These are phyloP conservation scores for Zelopaecilomyces penicillatus DNA, from an alignment of 2,329 filamentous ascomycete genomes.

Conservation along the genomic window DNA sequence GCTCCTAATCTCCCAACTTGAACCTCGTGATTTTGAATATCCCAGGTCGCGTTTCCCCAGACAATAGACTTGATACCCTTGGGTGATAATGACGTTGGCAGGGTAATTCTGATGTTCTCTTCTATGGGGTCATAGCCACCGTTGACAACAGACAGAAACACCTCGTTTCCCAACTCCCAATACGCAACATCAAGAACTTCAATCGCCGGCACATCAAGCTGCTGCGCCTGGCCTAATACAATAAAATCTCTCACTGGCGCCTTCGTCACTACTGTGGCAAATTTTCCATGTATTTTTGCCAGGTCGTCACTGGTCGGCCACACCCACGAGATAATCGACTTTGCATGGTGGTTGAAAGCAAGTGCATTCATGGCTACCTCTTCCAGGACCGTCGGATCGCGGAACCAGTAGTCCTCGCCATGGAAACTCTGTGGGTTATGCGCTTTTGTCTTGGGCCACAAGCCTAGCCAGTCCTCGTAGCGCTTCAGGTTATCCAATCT, in stretches of 20 bases:
- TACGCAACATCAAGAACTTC: slow-evolving; percentile 15
- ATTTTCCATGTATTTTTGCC: slow-evolving; percentile 28
- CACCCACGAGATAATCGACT: slow-evolving; percentile 36
- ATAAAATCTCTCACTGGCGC: slow-evolving; percentile 31
- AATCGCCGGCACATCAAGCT: slow-evolving; percentile 1
- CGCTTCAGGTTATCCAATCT: slow-evolving; percentile 30
- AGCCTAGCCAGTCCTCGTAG: slow-evolving; percentile 33
- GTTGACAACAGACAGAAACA: slow-evolving; percentile 17
- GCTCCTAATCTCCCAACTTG: slow-evolving; percentile 7
- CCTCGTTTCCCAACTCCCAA: slow-evolving; percentile 11
- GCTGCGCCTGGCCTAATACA: slow-evolving; percentile 21
- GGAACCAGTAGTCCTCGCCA: slow-evolving; percentile 39
- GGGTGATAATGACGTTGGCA: slow-evolving; percentile 8
- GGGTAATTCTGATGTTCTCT: slow-evolving; percentile 7
- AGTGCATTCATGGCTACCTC: slow-evolving; percentile 36
- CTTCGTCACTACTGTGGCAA: slow-evolving; percentile 28
- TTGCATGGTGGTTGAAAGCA: slow-evolving; percentile 37
- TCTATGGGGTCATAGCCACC: slow-evolving; percentile 13
- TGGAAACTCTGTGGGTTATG: slow-evolving; percentile 40
- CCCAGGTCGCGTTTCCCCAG: slow-evolving; percentile 15
- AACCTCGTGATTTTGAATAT: slow-evolving; percentile 4
- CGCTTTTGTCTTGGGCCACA: slow-evolving; percentile 34
- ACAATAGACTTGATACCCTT: slow-evolving; percentile 7
- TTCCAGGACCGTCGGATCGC: slow-evolving; percentile 36
- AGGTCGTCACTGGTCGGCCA: slow-evolving; percentile 32